Evolutionary conservation across 768 basidiomycete genomes (phyloP), one percentile per base, ranked within the genome.

Genomic region (Brasilioporus rufonigricans): DNA sequence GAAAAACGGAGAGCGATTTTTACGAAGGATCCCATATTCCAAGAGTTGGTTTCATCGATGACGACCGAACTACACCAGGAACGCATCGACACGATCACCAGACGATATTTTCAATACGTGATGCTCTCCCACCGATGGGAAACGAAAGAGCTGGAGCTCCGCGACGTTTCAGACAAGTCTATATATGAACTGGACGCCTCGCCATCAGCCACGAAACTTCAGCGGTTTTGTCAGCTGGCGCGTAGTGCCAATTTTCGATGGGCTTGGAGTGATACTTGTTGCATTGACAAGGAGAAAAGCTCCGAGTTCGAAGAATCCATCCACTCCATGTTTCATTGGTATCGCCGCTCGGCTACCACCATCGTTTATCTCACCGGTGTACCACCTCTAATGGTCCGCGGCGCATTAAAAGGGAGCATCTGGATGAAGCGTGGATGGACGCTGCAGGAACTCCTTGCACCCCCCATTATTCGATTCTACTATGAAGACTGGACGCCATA

Each of bases 401-500:
- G 58, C 11, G 52, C 46, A 35, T 21, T 65, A 1, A 53, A 47
- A 19, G 4, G n/a, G 26, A 62, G 64, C 3, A 3, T 50, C 21
- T 65, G 64, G 64, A 58, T 65, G 58, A 56, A 8, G 8, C 61
- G 64, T 4, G 61, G 64, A 35, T 66, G 64, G 64, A 65, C 64
- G 3, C 27, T 65, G 5, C 64, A 65, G 23, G 64, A 65, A 24
- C 58, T 65, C 9, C 60, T 66, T 19, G 61, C 64, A 1, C 64
- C 64, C 16, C 58, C 47, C 3, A 8, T 60, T 50, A 52, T 65
- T 38, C 56, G 63, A 13, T 65, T 65, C 43, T 65, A 65, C 50
- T 48, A 56, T 21, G 44, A 49, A 33, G 57, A 63, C 41, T 65
- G 64, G 64, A 63, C 61, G 0, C 64, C 56, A 9, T 65, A 65